A percentile compares a stretch with the other conserved stretches of the same genome.
These are phyloP conservation scores for Colletotrichum tropicale DNA, from an alignment of 2,329 filamentous ascomycete genomes.

Conservation along the genomic window DNA sequence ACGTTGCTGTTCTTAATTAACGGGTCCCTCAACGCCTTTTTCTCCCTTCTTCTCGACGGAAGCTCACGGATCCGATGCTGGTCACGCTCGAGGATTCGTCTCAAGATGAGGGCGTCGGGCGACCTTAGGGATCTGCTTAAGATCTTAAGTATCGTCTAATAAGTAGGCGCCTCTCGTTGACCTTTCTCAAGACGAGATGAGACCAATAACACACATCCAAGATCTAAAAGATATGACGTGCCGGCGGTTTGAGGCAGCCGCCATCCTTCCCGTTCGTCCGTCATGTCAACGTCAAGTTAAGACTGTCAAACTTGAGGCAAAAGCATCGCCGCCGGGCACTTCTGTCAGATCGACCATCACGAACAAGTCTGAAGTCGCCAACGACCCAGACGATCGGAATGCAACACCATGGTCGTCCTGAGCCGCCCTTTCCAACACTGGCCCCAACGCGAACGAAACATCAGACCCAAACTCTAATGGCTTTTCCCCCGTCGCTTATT, in stretches of 20 bases:
- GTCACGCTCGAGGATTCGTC: background rate
- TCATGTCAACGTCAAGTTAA: background rate
- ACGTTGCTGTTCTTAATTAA: background rate
- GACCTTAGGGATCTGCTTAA: background rate
- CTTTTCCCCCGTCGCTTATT: background rate
- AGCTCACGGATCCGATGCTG: background rate
- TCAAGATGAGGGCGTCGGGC: background rate
- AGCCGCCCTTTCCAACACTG: background rate
- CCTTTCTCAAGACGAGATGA: background rate
- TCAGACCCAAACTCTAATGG: constrained; percentile 2
- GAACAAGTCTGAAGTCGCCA: background rate
- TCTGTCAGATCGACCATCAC: background rate
- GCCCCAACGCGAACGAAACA: constrained; percentile 5
- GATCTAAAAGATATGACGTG: background rate
- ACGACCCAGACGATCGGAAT: background rate
- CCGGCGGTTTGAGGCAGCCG: background rate
- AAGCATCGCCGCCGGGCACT: background rate
- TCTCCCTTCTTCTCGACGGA: background rate
- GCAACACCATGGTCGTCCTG: background rate
- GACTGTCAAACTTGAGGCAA: background rate
- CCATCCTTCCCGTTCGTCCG: background rate
- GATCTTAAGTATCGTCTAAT: background rate
- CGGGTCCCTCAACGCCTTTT: background rate
- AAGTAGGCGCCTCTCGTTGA: background rate
- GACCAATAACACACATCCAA: background rate